A percentile compares a stretch with the other conserved stretches of the same genome.
Conservation (phyloP, 2,329 filamentous ascomycete species). For the Nemania diffusa region DNA sequence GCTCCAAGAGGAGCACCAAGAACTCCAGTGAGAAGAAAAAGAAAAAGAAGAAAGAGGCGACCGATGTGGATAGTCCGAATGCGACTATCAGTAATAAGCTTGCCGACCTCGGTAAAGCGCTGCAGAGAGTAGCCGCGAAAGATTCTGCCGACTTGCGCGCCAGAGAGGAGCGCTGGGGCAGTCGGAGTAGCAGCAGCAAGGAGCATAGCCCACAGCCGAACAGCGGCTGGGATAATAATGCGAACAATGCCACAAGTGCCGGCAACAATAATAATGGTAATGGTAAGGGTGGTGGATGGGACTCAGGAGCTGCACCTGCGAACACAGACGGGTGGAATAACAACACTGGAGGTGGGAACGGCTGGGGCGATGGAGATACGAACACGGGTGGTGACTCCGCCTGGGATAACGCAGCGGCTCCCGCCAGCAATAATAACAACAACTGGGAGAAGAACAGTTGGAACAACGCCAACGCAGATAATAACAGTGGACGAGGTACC, state of each 20-base stretch:
- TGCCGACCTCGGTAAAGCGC: slow-evolving; percentile 1
- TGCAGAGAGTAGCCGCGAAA: slow-evolving; percentile 27
- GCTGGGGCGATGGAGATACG: slow-evolving; percentile 16
- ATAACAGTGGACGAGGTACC: slow-evolving; percentile 6
- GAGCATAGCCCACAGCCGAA: slow-evolving; percentile 33
- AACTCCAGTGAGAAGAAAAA: slow-evolving; percentile 29
- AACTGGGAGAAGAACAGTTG: slow-evolving; percentile 12
- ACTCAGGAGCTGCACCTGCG: not conserved
- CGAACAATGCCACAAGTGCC: slow-evolving; percentile 21
- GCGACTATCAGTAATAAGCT: slow-evolving; percentile 8
- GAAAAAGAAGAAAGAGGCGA: slow-evolving; percentile 20
- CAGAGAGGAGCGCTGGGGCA: slow-evolving; percentile 36
- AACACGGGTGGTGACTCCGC: slow-evolving; percentile 17
- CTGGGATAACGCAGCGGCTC: slow-evolving; percentile 24
- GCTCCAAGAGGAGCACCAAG: slow-evolving; percentile 25
- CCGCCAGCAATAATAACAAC: slow-evolving; percentile 15
- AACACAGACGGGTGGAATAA: not conserved
- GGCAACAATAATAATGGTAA: slow-evolving; percentile 25
- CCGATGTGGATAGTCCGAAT: not conserved
- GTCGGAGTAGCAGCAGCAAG: slow-evolving; percentile 34
- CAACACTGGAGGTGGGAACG: slow-evolving; percentile 8
- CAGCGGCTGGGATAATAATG: slow-evolving; percentile 16
- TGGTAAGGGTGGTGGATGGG: slow-evolving; percentile 25
- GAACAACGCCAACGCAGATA: slow-evolving; percentile 13
- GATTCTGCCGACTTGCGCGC: slow-evolving; percentile 34